Evolutionary conservation across 768 basidiomycete species (phyloP).

Genomic region (Hirschioporus abietinus): DNA sequence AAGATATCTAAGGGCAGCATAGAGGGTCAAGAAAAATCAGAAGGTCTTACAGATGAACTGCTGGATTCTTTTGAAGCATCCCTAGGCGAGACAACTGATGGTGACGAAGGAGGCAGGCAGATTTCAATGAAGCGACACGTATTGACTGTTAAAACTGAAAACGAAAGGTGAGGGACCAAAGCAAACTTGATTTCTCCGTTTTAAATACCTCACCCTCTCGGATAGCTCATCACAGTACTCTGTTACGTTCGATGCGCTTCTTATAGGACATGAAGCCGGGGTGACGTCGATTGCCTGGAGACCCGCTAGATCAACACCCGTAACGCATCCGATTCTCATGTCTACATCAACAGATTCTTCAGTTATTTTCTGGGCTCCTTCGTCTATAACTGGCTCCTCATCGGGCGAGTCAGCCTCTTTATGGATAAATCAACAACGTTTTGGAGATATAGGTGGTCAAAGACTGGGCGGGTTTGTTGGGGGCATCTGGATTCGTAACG

Average conservation of each 20-base stretch:
- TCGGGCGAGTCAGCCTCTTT: conserved; percentile 48
- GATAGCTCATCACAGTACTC: conserved; percentile 52
- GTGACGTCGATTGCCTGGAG: conserved; percentile 88
- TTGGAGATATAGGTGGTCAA: conserved; percentile 92
- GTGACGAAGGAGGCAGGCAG: conserved; percentile 75
- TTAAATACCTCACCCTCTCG: neutral
- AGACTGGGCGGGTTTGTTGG: conserved; percentile 90
- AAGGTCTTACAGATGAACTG: conserved; percentile 58
- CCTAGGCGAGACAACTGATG: conserved; percentile 62
- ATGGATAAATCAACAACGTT: conserved; percentile 88
- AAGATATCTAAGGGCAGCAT: conserved; percentile 30
- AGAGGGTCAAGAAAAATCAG: conserved; percentile 16
- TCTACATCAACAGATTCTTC: conserved; percentile 96
- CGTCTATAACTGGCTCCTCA: conserved; percentile 35
- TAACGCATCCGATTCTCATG: conserved; percentile 51
- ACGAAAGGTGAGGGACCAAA: conserved; percentile 27
- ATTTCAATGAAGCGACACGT: conserved; percentile 88
- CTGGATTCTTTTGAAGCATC: conserved; percentile 87
- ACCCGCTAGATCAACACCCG: conserved; percentile 28
- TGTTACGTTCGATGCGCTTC: conserved; percentile 87
- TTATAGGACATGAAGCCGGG: conserved; percentile 94
- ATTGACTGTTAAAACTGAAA: conserved; percentile 52
- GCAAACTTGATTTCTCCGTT: neutral
- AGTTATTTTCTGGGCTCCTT: conserved; percentile 89
- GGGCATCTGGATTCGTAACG: conserved; percentile 68